Evolutionary conservation across 495 filamentous ascomycete species (phyloP).

Genomic region (Cetradonia linearis): DNA sequence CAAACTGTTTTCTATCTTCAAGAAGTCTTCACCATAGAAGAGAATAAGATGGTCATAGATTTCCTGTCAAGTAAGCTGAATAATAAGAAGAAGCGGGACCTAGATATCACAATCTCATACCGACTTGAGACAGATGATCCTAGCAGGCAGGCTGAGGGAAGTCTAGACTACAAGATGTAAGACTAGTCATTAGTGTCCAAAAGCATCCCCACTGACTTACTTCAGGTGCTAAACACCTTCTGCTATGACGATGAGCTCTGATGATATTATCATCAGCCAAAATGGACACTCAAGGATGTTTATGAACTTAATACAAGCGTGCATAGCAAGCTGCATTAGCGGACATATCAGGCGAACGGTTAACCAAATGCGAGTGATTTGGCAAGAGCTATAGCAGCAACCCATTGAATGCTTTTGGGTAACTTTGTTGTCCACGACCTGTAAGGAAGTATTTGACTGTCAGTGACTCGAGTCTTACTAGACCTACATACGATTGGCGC

Average conservation of each 20-base stretch:
- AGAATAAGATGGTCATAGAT: constrained; percentile 62
- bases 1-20: constrained; percentile 86
- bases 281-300: not conserved
- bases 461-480: constrained; percentile 6
- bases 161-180: constrained; percentile 84
- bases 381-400: not conserved
- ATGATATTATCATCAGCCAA: not conserved
- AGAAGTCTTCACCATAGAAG: constrained; percentile 74
- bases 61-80: constrained; percentile 76
- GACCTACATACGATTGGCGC: not conserved
- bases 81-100: constrained; percentile 83
- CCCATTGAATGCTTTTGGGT: not conserved
- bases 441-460: constrained; percentile 6
- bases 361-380: not conserved
- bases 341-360: not conserved
- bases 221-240: constrained; percentile 35
- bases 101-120: constrained; percentile 86
- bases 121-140: constrained; percentile 63
- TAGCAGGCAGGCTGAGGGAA: constrained; percentile 55
- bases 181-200: not conserved
- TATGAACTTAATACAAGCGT: constrained; percentile 5
- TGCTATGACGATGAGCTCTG: not conserved
- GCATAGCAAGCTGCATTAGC: constrained; percentile 12
- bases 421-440: not conserved
- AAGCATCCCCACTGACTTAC: constrained; percentile 26